Conservation (phyloP, 192 early-diverging fungal species). For the Coemansia guatemalensis region DNA sequence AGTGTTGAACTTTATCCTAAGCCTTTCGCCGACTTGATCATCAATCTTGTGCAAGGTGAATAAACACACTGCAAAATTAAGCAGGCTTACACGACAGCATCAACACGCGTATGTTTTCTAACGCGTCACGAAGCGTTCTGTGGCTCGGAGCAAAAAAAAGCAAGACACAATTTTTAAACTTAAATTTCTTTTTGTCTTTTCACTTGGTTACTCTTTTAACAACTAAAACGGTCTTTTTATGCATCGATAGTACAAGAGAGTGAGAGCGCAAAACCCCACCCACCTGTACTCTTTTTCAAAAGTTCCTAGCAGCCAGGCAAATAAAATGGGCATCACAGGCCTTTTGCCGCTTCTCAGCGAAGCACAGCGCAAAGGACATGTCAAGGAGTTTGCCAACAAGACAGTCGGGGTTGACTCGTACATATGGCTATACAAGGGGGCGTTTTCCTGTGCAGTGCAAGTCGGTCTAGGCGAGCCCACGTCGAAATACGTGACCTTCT, state of each 20-base stretch:
- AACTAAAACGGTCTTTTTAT: not conserved
- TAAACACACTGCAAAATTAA: no score
- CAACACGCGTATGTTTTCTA: no score
- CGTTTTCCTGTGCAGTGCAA: slow-evolving; percentile 82
- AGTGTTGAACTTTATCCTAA: no score
- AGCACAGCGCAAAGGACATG: slow-evolving; percentile 64
- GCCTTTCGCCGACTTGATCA: no score
- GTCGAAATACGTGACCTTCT: slow-evolving; percentile 80
- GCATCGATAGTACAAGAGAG: not conserved
- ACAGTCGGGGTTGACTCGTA: slow-evolving; percentile 90
- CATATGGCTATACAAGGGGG: slow-evolving; percentile 93
- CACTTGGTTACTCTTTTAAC: not conserved
- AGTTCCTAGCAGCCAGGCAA: not conserved
- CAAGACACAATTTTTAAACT: not conserved
- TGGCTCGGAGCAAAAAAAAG: no score
- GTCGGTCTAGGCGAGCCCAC: slow-evolving; percentile 70
- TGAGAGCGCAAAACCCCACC: not conserved
- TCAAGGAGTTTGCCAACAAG: slow-evolving; percentile 69
- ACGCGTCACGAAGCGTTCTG: no score
- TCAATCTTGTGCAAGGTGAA: no score
- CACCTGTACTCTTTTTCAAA: not conserved
- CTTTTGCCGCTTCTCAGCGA: slow-evolving; percentile 81
- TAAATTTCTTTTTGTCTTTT: not conserved
- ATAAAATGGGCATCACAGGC: slow-evolving; percentile 85
- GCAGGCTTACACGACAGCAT: no score